phyloP scores from a whole-genome alignment of 805 yeast species.

The Suhomyces sp. region DNA sequence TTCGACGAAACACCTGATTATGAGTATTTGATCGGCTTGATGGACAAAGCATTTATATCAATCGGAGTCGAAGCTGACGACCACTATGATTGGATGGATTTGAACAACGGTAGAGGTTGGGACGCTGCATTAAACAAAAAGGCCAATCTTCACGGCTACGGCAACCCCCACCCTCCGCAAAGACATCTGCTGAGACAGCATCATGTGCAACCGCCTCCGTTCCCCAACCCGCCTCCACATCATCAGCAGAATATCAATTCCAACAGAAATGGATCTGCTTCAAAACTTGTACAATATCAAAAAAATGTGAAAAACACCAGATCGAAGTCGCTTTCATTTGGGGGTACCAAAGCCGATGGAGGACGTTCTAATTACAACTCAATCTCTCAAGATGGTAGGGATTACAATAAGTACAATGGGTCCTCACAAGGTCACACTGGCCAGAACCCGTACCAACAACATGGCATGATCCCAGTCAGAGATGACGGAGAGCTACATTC shows the following conservation, averaged over 20 bases:
- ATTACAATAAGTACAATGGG: conserved; percentile 19
- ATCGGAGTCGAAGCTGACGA: conserved; percentile 69
- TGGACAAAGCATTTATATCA: conserved; percentile 74
- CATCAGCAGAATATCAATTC: background rate
- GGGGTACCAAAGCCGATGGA: conserved; percentile 14
- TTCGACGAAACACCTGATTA: conserved; percentile 96
- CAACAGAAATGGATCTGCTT: conserved; percentile 3
- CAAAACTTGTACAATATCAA: conserved; percentile 10
- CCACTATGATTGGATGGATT: conserved; percentile 96
- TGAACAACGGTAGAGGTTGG: conserved; percentile 96
- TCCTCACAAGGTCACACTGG: conserved; percentile 14
- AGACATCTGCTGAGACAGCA: conserved; percentile 15
- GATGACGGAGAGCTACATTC: conserved; percentile 40
- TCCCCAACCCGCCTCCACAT: background rate
- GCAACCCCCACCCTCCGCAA: conserved; percentile 81
- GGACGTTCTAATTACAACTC: conserved; percentile 16
- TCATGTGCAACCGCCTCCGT: conserved; percentile 15
- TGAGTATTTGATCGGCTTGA: conserved; percentile 73
- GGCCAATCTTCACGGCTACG: conserved; percentile 93
- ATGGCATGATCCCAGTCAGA: conserved; percentile 31
- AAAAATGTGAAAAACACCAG: conserved; percentile 13
- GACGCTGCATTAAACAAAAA: conserved; percentile 85
- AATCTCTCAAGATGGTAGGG: conserved; percentile 17
- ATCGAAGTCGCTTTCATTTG: conserved; percentile 15
- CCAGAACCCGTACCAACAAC: conserved; percentile 17